Evolutionary conservation across 495 filamentous ascomycete species (phyloP).

Genomic region (Talaromyces stipitatus): DNA sequence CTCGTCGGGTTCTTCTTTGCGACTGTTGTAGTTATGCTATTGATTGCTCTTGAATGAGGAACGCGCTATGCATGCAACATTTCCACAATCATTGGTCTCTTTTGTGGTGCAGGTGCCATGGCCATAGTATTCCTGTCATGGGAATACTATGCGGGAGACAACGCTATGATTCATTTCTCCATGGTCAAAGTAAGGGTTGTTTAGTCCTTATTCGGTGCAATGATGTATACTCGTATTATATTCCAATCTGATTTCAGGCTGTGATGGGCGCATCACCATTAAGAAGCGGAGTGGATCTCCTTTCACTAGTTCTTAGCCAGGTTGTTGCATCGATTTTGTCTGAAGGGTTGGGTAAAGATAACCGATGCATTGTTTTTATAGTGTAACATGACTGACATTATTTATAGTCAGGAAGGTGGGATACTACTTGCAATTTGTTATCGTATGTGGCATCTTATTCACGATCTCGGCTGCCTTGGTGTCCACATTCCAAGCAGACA

Average conservation of each 20-base stretch:
- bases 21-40: constrained; percentile 26
- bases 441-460: constrained; percentile 41
- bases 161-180: constrained; percentile 36
- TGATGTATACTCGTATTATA: constrained; percentile 12
- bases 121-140: constrained; percentile 30
- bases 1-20: constrained; percentile 32
- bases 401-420: constrained; percentile 24
- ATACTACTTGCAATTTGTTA: constrained; percentile 40
- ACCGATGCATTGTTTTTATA: not conserved
- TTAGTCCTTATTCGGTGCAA: constrained; percentile 11
- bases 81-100: constrained; percentile 31
- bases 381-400: not conserved
- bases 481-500: constrained; percentile 18
- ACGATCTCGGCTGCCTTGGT: constrained; percentile 26
- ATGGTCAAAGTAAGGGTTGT: constrained; percentile 14
- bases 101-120: constrained; percentile 33
- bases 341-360: constrained; percentile 20
- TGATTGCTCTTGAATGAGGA: constrained; percentile 37
- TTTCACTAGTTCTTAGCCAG: constrained; percentile 34
- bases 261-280: constrained; percentile 16
- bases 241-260: constrained; percentile 31
- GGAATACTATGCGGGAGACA: constrained; percentile 33
- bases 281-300: constrained; percentile 20
- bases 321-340: constrained; percentile 29
- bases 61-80: constrained; percentile 30